Conservation (phyloP, 2,329 filamentous ascomycete species). For the Trichoderma oligosporum region DNA sequence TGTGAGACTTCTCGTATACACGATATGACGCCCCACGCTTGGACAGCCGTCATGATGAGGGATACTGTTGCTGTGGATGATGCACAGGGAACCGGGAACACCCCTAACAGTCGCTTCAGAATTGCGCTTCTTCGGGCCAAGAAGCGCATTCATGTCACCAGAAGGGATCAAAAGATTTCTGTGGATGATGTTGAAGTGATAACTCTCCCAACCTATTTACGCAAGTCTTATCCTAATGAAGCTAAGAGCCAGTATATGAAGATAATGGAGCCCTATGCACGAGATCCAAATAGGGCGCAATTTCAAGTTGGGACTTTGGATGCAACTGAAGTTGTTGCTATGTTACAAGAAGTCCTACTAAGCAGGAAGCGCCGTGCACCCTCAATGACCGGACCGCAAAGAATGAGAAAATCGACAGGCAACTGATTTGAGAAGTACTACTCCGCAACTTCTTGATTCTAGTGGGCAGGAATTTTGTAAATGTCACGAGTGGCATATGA, state of each 20-base stretch:
- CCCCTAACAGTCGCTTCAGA: background rate
- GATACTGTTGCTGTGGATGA: background rate
- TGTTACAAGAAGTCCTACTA: background rate
- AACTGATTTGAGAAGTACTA: too few relatives aligned
- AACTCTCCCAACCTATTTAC: background rate
- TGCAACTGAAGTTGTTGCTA: background rate
- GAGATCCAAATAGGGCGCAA: background rate
- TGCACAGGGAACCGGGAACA: too few relatives aligned
- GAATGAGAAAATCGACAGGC: too few relatives aligned
- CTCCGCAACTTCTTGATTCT: too few relatives aligned
- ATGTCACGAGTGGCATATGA: too few relatives aligned
- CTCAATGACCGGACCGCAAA: too few relatives aligned
- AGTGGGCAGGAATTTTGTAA: too few relatives aligned
- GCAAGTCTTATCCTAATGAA: background rate
- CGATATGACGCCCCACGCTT: background rate
- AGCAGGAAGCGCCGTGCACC: too few relatives aligned
- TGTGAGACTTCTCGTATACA: background rate
- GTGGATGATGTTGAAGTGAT: background rate
- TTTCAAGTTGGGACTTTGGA: background rate
- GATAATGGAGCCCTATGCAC: background rate
- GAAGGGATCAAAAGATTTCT: background rate
- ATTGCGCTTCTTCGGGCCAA: conserved; percentile 1
- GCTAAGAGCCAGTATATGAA: background rate
- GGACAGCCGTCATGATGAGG: background rate
- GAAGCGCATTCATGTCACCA: background rate